phyloP scores from a whole-genome alignment of 1,284 basidiomycete genomes.

The Taiwanofungus camphoratus region DNA sequence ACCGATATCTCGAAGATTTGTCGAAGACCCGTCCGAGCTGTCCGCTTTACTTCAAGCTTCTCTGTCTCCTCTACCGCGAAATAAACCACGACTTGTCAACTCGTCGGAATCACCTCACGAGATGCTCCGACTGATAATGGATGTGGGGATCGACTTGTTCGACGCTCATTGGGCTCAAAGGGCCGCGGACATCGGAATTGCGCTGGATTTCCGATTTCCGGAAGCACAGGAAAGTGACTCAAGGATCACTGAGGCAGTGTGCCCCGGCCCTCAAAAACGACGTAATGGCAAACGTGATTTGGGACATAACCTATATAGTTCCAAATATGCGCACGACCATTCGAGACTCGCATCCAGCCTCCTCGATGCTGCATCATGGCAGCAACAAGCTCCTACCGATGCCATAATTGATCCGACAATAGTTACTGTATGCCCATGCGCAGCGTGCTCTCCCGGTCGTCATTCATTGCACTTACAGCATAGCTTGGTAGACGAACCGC shows the following conservation, averaged over 20 bases:
- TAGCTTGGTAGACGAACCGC: slow-evolving; percentile 38
- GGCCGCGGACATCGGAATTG: slow-evolving; percentile 62
- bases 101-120: slow-evolving; percentile 64
- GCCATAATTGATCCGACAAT: not conserved
- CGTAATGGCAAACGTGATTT: slow-evolving; percentile 35
- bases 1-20: not conserved
- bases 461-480: slow-evolving; percentile 39
- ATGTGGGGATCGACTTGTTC: slow-evolving; percentile 69
- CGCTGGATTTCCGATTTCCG: slow-evolving; percentile 74
- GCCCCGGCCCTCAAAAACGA: slow-evolving; percentile 8
- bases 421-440: slow-evolving; percentile 44
- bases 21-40: slow-evolving; percentile 9
- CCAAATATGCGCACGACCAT: slow-evolving; percentile 56
- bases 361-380: slow-evolving; percentile 24
- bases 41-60: slow-evolving; percentile 49
- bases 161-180: slow-evolving; percentile 66
- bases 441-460: slow-evolving; percentile 54
- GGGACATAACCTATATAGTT: slow-evolving; percentile 69
- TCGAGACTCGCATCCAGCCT: slow-evolving; percentile 39
- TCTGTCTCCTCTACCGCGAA: slow-evolving; percentile 41
- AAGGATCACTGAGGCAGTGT: not conserved
- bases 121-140: slow-evolving; percentile 55
- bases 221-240: slow-evolving; percentile 20
- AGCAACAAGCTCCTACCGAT: slow-evolving; percentile 7
- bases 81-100: slow-evolving; percentile 59